A percentile compares a stretch with the other conserved stretches of the same genome.
These are phyloP conservation scores for Pulicaria dysenterica DNA, from an alignment of 129 eudicot genomes.

Conservation along the genomic window DNA sequence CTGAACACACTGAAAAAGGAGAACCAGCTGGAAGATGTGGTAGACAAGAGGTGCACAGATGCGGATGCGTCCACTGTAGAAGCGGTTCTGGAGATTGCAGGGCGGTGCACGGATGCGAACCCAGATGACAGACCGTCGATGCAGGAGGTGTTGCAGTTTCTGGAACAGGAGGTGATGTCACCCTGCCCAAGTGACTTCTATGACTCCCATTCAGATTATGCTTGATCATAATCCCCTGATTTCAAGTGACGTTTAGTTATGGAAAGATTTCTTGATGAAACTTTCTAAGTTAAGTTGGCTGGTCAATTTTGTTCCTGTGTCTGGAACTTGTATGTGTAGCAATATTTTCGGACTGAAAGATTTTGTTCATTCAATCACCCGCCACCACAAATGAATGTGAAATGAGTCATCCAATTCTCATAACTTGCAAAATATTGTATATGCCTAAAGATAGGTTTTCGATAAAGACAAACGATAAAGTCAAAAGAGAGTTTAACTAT, in stretches of 20 bases:
- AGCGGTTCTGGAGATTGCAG: constrained; percentile 84
- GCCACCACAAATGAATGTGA: constrained; percentile 16
- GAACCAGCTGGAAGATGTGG: constrained; percentile 65
- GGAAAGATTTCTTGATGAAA: constrained; percentile 24
- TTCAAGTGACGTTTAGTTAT: not conserved
- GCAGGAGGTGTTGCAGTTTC: constrained; percentile 82
- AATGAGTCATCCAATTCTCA: constrained; percentile 3
- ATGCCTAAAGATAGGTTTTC: too few species aligned
- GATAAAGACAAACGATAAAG: too few species aligned
- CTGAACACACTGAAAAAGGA: constrained; percentile 74
- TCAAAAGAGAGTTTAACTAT: too few species aligned
- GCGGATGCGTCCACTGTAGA: constrained; percentile 76
- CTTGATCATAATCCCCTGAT: constrained; percentile 39
- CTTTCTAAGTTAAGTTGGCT: constrained; percentile 23
- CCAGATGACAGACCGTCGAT: constrained; percentile 81
- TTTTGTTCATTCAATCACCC: constrained; percentile 28
- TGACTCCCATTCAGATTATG: constrained; percentile 95
- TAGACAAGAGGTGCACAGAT: constrained; percentile 70
- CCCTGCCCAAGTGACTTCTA: constrained; percentile 95
- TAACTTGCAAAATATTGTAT: not conserved
- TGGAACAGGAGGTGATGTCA: constrained; percentile 96
- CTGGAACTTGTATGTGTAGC: constrained; percentile 35
- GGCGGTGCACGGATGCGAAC: constrained; percentile 82
- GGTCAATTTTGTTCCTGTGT: not conserved
- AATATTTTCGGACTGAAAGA: constrained; percentile 20